Percentiles rank a stretch among this genome's conserved stretches.
These are phyloP conservation scores for Funneliformis geosporum DNA, from an alignment of 192 early-diverging fungal genomes.

Conservation along the genomic window DNA sequence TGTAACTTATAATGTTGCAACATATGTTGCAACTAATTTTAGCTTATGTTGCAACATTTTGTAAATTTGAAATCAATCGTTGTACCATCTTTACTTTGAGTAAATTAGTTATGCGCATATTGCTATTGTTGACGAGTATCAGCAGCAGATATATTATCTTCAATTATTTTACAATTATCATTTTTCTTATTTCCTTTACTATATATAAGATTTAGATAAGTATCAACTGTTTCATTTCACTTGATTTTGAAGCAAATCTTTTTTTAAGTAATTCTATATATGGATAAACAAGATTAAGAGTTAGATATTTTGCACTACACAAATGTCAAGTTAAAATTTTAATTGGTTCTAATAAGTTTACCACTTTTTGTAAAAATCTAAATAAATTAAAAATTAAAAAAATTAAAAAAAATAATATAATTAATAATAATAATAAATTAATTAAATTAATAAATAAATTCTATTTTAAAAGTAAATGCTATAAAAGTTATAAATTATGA, in stretches of 20 bases:
- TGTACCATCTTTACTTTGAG: no score
- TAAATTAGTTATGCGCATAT: not conserved
- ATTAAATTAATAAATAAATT: no score
- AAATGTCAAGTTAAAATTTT: not conserved
- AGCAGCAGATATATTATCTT: not conserved
- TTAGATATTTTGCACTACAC: not conserved
- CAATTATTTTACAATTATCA: not conserved
- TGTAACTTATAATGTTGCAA: no score
- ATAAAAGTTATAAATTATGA: no score
- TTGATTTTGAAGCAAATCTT: not conserved
- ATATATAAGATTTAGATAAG: not conserved
- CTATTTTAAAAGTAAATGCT: no score
- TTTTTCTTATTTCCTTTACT: not conserved
- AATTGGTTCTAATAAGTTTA: not conserved
- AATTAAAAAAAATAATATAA: not conserved
- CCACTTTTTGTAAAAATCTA: constrained; percentile 7
- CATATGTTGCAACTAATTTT: no score
- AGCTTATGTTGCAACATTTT: no score
- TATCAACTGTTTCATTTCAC: not conserved
- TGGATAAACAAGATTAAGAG: not conserved
- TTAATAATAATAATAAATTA: no score
- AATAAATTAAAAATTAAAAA: no score
- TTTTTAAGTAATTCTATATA: not conserved
- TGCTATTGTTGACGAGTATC: not conserved
- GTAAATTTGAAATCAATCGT: no score